Evolutionary conservation across 78 protist species (phyloP).

Genomic region (Protostelium mycophagum): DNA sequence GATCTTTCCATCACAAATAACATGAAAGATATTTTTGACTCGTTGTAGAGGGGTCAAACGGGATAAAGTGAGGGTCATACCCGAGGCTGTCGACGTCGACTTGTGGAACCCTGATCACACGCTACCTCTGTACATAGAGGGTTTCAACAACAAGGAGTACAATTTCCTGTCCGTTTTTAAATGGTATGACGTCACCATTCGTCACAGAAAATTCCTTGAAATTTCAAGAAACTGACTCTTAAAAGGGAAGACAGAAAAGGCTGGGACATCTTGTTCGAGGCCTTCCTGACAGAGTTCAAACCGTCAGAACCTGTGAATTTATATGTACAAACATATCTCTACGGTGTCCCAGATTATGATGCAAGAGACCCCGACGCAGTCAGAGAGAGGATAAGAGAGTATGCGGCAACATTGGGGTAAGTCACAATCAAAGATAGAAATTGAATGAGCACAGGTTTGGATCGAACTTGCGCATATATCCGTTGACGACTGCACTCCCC

Average conservation of each 20-base stretch:
- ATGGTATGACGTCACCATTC: conserved; percentile 4
- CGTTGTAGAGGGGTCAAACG: neutral
- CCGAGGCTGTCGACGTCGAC: conserved; percentile 43
- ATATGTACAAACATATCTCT: conserved; percentile 10
- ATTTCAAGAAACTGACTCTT: neutral
- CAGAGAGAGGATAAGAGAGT: neutral
- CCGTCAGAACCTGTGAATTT: neutral
- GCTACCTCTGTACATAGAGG: neutral
- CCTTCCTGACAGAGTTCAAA: conserved; percentile 11
- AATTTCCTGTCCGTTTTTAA: conserved; percentile 27
- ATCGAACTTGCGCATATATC: neutral
- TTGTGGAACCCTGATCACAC: conserved; percentile 34
- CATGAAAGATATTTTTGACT: too few species aligned
- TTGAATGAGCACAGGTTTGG: too few species aligned
- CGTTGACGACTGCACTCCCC: neutral
- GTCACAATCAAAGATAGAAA: neutral
- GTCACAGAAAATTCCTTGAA: too few species aligned
- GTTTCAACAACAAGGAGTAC: neutral
- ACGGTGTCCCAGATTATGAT: neutral
- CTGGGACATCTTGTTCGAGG: conserved; percentile 12
- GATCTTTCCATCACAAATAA: too few species aligned
- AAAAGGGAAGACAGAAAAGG: conserved; percentile 25
- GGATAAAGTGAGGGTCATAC: conserved; percentile 14
- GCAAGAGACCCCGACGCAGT: conserved; percentile 6
- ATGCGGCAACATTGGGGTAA: neutral